Evolutionary conservation across 2,329 filamentous ascomycete genomes (phyloP).

Genomic region (Didymellaceae sp.): DNA sequence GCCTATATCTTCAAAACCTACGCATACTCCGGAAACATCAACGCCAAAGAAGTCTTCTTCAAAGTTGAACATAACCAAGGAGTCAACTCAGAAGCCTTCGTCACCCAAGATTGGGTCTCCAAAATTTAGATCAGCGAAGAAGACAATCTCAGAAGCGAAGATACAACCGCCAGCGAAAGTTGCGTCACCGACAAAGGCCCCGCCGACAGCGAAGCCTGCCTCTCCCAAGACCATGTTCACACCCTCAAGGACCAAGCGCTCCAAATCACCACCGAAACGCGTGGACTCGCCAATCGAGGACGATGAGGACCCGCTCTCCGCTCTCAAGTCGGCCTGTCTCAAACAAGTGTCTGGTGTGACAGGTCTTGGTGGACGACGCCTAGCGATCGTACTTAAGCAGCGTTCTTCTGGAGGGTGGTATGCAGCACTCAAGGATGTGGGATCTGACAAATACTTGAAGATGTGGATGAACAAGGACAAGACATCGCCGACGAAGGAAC

Average conservation of each 20-base stretch:
- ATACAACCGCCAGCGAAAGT: conserved; percentile 4
- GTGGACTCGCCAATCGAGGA: conserved; percentile 13
- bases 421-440: conserved; percentile 33
- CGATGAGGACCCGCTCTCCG: neutral
- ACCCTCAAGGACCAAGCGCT: conserved; percentile 5
- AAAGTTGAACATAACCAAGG: conserved; percentile 3
- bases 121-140: conserved; percentile 2
- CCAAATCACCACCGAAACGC: conserved; percentile 10
- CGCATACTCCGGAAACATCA: neutral
- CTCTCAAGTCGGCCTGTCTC: conserved; percentile 11
- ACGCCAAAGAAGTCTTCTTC: conserved; percentile 9
- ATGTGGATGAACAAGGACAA: conserved; percentile 41
- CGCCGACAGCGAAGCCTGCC: neutral
- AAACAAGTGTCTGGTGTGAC: conserved; percentile 27
- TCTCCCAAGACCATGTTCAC: neutral
- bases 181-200: neutral
- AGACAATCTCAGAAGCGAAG: conserved; percentile 1
- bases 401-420: conserved; percentile 33
- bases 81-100: neutral
- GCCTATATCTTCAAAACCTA: neutral
- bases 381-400: conserved; percentile 31
- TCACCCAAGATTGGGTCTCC: neutral
- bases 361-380: conserved; percentile 30
- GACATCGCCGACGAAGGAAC: conserved; percentile 28
- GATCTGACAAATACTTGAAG: conserved; percentile 38